phyloP scores from a whole-genome alignment of 768 basidiomycete species.

The Boletus sp. region DNA sequence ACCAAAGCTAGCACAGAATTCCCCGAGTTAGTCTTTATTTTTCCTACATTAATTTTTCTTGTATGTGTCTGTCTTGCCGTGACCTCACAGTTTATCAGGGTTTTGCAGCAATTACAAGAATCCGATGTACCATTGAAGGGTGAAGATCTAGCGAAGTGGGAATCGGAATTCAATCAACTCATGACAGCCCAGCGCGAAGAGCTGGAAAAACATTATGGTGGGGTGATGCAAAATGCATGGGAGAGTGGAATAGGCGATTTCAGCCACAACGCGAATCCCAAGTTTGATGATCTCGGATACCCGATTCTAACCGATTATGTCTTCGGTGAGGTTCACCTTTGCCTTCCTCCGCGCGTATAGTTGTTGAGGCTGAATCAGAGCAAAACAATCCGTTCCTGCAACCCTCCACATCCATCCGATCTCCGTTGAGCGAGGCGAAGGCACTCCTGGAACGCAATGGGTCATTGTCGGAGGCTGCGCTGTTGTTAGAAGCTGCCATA shows the following conservation, averaged over 20 bases:
- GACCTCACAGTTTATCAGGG: conserved; percentile 35
- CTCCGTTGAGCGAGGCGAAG: conserved; percentile 68
- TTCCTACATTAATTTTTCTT: no score
- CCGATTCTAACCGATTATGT: conserved; percentile 69
- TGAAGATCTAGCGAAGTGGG: conserved; percentile 76
- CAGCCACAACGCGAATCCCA: conserved; percentile 33
- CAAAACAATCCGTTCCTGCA: conserved; percentile 68
- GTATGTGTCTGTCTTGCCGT: not conserved
- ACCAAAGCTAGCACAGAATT: conserved; percentile 40
- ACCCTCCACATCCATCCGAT: conserved; percentile 43
- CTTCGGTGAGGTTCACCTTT: conserved; percentile 57
- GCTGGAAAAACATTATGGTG: conserved; percentile 58
- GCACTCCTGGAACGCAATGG: conserved; percentile 74
- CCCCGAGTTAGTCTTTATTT: conserved; percentile 43
- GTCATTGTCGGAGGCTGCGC: conserved; percentile 80
- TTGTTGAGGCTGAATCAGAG: conserved; percentile 42
- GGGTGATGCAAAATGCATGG: conserved; percentile 62
- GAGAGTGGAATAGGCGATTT: conserved; percentile 50
- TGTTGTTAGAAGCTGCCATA: conserved; percentile 89
- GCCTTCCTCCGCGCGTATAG: not conserved
- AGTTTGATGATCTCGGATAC: conserved; percentile 70
- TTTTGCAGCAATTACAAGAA: conserved; percentile 60
- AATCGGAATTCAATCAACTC: conserved; percentile 76
- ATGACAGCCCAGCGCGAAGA: conserved; percentile 69
- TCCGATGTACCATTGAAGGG: conserved; percentile 53